Percentiles rank a stretch among this genome's conserved stretches.
Conservation (phyloP, 768 basidiomycete genomes). For the Suillus clintonianus region DNA sequence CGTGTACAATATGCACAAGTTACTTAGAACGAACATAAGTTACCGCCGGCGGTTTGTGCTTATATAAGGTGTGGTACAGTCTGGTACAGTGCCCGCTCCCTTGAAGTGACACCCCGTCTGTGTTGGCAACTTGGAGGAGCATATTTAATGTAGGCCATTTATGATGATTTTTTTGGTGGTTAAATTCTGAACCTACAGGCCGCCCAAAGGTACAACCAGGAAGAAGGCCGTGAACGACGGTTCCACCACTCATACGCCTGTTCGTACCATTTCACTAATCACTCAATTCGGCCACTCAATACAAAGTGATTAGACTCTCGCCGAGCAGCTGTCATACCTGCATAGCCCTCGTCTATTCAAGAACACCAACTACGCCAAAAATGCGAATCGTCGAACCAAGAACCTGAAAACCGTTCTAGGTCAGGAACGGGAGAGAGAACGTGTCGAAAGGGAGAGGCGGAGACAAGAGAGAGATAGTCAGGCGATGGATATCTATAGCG, state of each 20-base stretch:
- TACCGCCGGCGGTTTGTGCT: too few relatives aligned
- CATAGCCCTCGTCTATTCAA: conserved; percentile 78
- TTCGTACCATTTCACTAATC: conserved; percentile 8
- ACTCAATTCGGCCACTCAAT: neutral
- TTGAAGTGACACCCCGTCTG: neutral
- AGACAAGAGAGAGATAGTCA: conserved; percentile 44
- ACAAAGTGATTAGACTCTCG: conserved; percentile 53
- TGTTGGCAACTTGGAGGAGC: neutral
- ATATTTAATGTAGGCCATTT: neutral
- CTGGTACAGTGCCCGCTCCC: neutral
- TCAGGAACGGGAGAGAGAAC: conserved; percentile 78
- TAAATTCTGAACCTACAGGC: conserved; percentile 18
- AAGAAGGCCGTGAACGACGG: conserved; percentile 12
- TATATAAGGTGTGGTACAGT: too few relatives aligned
- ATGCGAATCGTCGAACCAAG: conserved; percentile 71
- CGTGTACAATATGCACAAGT: too few relatives aligned
- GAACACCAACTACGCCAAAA: conserved; percentile 68
- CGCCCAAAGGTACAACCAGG: conserved; percentile 29
- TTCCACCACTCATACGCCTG: conserved; percentile 21
- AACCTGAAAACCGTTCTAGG: conserved; percentile 77
- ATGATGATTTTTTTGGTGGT: neutral
- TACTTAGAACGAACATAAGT: too few relatives aligned
- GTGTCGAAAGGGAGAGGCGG: conserved; percentile 62
- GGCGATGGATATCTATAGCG: conserved; percentile 60
- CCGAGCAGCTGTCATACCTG: conserved; percentile 74